Evolutionary conservation across 805 yeast genomes (phyloP), one percentile per base, ranked within the genome.

Genomic region (Wickerhamiella hasegawae): DNA sequence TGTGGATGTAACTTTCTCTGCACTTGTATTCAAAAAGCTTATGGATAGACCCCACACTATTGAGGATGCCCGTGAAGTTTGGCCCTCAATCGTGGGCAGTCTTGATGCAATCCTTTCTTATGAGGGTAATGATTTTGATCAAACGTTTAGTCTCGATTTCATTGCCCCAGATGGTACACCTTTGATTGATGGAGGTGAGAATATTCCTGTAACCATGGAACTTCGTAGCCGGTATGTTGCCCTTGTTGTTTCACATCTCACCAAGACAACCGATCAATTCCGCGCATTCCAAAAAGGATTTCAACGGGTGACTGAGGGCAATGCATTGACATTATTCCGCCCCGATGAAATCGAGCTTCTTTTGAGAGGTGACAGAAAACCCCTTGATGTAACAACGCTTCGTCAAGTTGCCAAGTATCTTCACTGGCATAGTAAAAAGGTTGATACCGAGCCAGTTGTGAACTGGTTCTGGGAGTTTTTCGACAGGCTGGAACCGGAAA

Each of bases 391-490:
- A 3, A 69, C 64, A 3, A 66, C 76, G 4, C 57, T 90, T 37
- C 66, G 71, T 38, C 68, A 84, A 0, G 73, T 84, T 1, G 77
- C 95, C 0, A 72, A 67, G 40, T 90, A 85, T 52, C 56, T 55
- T 15, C 83, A 85, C 9, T 83, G 85, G 66, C 57, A 58, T 11
- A 45, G 49, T n/a, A 44, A 49, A 5, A 59, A 65, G 4, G 38
- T 45, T 0, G 23, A 37, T 20, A 48, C 48, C n/a, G 50, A 44
- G 28, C 51, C 50, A 1, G 57, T 74, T 0, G 65, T 84, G 4
- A 38, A 47, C 18, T 90, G 97, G 97, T 82, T 87, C 51, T 87
- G 98, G 97, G 74, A 76, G 14, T 71, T 72, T 51, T 66, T 81
- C 45, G 60, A 59, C n/a, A 46, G 56, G 9, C 52, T 75, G 35